Evolutionary conservation across 73 alveolate species (phyloP), one percentile per base, ranked within the genome.

Genomic region (Tetrahymena elliotti): DNA sequence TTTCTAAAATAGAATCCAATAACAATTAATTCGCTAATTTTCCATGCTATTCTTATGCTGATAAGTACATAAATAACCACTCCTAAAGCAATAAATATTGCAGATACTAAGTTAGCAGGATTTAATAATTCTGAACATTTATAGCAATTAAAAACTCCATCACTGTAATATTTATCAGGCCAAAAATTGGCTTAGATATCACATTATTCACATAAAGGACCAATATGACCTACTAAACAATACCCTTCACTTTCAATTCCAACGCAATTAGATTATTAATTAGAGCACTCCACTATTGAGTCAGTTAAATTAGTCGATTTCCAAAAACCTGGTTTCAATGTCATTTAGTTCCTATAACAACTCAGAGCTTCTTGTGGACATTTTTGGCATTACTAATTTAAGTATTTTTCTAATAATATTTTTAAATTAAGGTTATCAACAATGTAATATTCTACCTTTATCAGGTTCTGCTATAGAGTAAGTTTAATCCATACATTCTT

Each of bases 161-260:
- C 93, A 27, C 53, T 92, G 33, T 93, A 82, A 40, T 92, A 94
- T 83, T 33, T 9, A 24, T 93, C 83, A 38, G 35, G 5, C 34
- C 96, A 93, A 53, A 37, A 33, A 5, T 22, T 24, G 12, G 54
- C 82, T 33, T 94, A 94, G 9, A 94, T 38, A 94, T 94, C 96
- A 36, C 96, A 94, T 36, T 94, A 84, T 31, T 94, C 96, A 37
- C 96, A 94, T 27, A 94, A 53, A 0, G 96, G 94, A 20, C 96
- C 96, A 1, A 94, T 83, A 83, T 94, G 96, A 31, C 96, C 96
- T 27, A 12, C 39, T 3, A 31, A 20, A 7, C 96, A 94, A 15
- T 93, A 94, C 4, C 92, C 83, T 31, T 94, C 41, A 22, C 88
- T 94, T 4, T 93, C 37, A 20, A 41, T 83, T 84, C 96, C 92